Evolutionary conservation across 169 alveolate genomes (phyloP), one percentile per base, ranked within the genome.

Genomic region (Eimeria sp.): DNA sequence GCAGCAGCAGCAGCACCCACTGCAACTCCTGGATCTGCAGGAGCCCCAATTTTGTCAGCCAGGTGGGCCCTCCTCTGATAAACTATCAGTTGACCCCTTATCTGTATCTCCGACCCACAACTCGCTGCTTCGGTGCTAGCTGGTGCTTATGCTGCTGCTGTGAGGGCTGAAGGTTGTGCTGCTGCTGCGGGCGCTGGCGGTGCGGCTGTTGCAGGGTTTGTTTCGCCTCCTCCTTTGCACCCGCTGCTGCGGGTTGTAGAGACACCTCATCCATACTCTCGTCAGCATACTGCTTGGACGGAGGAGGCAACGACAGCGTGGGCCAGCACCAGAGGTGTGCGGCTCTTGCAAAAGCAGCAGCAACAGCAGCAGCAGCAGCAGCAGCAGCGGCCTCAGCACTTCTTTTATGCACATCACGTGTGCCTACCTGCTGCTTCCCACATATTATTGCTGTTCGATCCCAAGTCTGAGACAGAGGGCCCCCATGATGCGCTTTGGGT

Each of bases 291-390:
- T 62, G 93, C 93, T 20, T 71, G 52, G 46, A 56, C 93, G 27
- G 93, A 87, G 82, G 93, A 87, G 83, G 93, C 93, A 60, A 83
- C 93, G 37, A 83, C 64, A 27, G 93, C 93, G 27, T 87, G 93
- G 93, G 93, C 93, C 46, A 87, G 93, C 93, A 87, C 83, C 93
- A 62, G 66, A 30, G 93, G 93, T 20, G 62, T 87, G 6, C 54
- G 62, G 66, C 93, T 87, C 27, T 58, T 76, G 72, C 90, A 60
- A 58, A 49, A 33, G 90, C 93, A 87, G 83, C 83, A 64, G 91
- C 43, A 83, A n/a, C 72, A 83, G 77, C 85, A 74, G 89, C 89
- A 4, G 87, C 54, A 46, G 89, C 89, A 46, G 46, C 89, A 52
- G 49, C 66, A 56, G 76, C 68, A 56, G 60, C 91, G 58, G 58